Evolutionary conservation across 1,139 yeast species (phyloP), one percentile per base, ranked within the genome.

Genomic region (Debaryomyces subglobosus): DNA sequence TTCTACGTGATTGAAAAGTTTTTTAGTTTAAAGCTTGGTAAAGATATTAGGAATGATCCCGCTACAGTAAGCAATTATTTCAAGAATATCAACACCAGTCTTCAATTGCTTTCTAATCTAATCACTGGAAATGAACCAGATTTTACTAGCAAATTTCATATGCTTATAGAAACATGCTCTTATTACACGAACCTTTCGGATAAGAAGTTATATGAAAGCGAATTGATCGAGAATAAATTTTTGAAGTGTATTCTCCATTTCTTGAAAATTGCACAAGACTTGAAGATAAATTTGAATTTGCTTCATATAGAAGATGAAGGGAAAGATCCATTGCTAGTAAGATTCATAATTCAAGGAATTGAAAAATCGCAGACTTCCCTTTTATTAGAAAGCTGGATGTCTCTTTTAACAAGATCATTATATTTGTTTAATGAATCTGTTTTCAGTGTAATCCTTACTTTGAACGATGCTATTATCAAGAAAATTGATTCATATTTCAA

Each of bases 101-200:
- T 85, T 43, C 69, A 72, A 7, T 55, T 85, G 5, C 61, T 82
- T 39, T 72, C 72, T 33, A 52, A 70, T 3, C 58, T 86, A 29
- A 56, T 84, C 0, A 81, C 79, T 50, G 91, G 89, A 0, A 70
- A 77, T 21, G 91, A 86, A 55, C 46, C 69, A 0, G 76, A 78
- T 46, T 82, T 84, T 52, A 69, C 68, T 15, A 67, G 66, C 2
- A 71, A 76, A 15, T 69, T 76, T 47, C 62, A 63, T 43, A 43
- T 53, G 1, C 54, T 74, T 38, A 56, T 75, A 9, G 59, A 58
- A 1, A 50, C 67, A 3, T 69, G 75, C 48, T 61, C 63, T 24
- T 62, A 64, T 44, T 64, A 59, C 42, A 52, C 59, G 36, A 41
- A 55, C 24, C 40, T 53, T 43, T 45, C 47, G 33, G 30, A 39